Conservation (phyloP, 208 protist genomes). For the Angomonas deanei region DNA sequence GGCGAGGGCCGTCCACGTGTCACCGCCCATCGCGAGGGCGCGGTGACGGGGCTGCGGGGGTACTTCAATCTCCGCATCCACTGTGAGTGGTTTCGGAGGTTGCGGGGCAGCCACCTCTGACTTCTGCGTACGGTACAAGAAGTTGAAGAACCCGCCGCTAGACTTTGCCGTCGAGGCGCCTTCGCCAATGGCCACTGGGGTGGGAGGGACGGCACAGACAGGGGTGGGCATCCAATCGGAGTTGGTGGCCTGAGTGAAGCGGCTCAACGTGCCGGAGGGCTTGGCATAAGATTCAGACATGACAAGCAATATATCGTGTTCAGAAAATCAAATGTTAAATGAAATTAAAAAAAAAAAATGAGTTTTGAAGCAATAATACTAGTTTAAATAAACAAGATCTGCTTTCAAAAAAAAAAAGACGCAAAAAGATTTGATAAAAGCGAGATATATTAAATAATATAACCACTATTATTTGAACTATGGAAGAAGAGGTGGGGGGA, state of each 20-base stretch:
- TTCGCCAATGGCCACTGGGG: conserved; percentile 17
- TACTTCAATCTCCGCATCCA: neutral
- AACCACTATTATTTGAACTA: no score
- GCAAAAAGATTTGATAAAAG: conserved; percentile 15
- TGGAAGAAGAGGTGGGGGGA: no score
- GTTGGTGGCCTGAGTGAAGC: neutral
- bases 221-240: neutral
- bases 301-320: neutral
- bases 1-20: conserved; percentile 31
- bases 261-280: neutral
- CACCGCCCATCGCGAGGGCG: conserved; percentile 30
- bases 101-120: neutral
- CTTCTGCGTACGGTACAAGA: conserved; percentile 22
- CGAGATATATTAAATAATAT: conserved; percentile 4
- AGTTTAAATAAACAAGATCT: conserved; percentile 7
- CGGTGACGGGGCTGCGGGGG: neutral
- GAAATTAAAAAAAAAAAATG: conserved; percentile 8
- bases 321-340: conserved; percentile 5
- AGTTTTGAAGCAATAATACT: conserved; percentile 8
- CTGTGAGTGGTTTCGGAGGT: neutral
- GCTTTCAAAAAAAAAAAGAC: neutral
- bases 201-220: neutral
- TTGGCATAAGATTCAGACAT: neutral
- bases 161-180: neutral
- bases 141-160: conserved; percentile 23